A percentile compares a stretch with the other conserved stretches of the same genome.
Conservation (phyloP, 139 green algal species). For the Coelastrella sp. region DNA sequence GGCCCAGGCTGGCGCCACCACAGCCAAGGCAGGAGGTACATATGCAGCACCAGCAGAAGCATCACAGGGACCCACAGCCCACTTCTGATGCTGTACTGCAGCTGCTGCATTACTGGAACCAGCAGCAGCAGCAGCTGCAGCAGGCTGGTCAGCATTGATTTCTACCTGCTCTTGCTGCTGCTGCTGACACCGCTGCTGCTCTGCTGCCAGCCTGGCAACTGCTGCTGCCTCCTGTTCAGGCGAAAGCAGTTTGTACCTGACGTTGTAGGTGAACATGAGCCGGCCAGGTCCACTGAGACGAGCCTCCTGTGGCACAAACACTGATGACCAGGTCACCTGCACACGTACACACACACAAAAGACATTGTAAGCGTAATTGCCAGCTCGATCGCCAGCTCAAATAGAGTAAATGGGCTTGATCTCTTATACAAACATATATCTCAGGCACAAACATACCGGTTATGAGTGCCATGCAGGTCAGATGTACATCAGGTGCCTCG, state of each 20-base stretch:
- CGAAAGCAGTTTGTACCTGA: conserved; percentile 34
- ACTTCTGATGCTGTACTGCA: conserved; percentile 16
- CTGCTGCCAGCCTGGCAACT: background rate
- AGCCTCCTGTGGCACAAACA: conserved; percentile 33
- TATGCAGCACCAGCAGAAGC: background rate
- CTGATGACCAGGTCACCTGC: conserved; percentile 44
- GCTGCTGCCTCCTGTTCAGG: conserved; percentile 5
- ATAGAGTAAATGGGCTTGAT: too few species aligned
- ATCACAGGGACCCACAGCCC: conserved; percentile 8
- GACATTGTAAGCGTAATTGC: too few species aligned
- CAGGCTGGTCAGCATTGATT: background rate
- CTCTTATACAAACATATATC: too few species aligned
- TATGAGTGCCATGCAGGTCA: too few species aligned
- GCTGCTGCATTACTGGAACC: background rate
- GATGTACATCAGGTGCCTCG: too few species aligned
- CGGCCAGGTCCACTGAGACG: background rate
- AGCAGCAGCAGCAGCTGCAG: background rate
- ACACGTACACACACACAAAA: background rate
- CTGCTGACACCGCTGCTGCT: conserved; percentile 43
- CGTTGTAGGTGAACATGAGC: conserved; percentile 37
- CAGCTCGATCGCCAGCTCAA: too few species aligned
- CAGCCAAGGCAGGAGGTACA: conserved; percentile 1
- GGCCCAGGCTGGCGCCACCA: background rate
- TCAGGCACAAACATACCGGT: too few species aligned
- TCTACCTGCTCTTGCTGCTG: conserved; percentile 43